Base-by-base conservation (phyloP, 164 flowering plant species). In the Magnolia changhungtana region DNA sequence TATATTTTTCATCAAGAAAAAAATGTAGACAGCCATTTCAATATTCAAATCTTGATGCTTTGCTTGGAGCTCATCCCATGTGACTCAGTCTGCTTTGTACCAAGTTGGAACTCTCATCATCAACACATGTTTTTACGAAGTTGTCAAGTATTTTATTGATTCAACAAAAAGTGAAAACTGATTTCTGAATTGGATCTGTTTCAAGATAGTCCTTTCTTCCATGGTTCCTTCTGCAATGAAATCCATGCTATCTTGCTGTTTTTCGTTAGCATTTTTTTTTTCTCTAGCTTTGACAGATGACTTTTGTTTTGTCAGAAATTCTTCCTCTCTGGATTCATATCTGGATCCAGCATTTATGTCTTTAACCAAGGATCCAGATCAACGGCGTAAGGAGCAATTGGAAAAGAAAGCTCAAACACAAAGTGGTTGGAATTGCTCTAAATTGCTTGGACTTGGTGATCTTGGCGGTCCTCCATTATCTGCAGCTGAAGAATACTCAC, bases 311-410 rank as follows among this genome's bases (percentile, higher is more conserved):
- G 67, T 19, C 90, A 96, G 99, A 91, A 84, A 84, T 74, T 90
- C 97, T 4, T 82, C 93, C 23, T 84, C 88, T 80, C 84, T 94
- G 89, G 98, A 89, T 76, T 84, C 97, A 29, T 93, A 90, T 84
- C 76, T 96, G 87, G 99, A 94, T 90, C 99, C 99, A 74, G 90
- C 97, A 75, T 96, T 96, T 81, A 94, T 96, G 98, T 93, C 99
- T 59, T 72, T 92, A 79, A 88, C 85, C 27, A 96, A 93, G 82
- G 99, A 96, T 84, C 99, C 99, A 16, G 99, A 96, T 83, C 91
- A 96, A 83, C 88, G 92, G 79, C 96, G 97, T 20, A 85, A 81
- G 81, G 98, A 96, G 72, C 95, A 91, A 76, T 89, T 97, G 97
- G 95, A 93, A 76, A 96, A 91, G 80, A 88, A 90, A 78, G 89